Evolutionary conservation across 352 stramenopile species (phyloP).

Genomic region (Phytophthora pistaciae): DNA sequence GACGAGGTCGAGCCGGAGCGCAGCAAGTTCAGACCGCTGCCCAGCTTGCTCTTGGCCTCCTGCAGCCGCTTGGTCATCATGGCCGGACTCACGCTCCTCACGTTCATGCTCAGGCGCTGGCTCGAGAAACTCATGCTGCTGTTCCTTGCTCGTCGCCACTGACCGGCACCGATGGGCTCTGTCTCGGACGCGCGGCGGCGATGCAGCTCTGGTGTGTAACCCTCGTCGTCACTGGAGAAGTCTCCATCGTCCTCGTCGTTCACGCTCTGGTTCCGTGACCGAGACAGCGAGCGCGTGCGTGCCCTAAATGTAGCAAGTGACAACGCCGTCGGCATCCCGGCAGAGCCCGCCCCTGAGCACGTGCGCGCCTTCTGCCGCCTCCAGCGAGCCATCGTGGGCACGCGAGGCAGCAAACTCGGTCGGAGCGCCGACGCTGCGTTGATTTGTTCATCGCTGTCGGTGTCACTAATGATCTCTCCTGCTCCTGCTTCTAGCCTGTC

Average conservation of each 20-base stretch:
- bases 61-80: conserved; percentile 41
- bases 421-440: conserved; percentile 4
- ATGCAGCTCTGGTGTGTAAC: conserved; percentile 45
- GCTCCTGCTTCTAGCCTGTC: conserved; percentile 1
- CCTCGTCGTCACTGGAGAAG: conserved; percentile 73
- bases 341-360: conserved; percentile 42
- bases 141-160: conserved; percentile 40
- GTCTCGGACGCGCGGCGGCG: conserved; percentile 20
- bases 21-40: conserved; percentile 41
- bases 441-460: conserved; percentile 16
- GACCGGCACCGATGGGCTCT: conserved; percentile 21
- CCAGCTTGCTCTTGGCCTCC: conserved; percentile 42
- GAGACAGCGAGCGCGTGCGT: conserved; percentile 42
- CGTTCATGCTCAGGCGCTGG: conserved; percentile 41
- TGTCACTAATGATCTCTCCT: conserved; percentile 15
- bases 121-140: conserved; percentile 38
- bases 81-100: conserved; percentile 32
- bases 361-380: conserved; percentile 52
- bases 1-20: conserved; percentile 58
- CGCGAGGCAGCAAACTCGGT: conserved; percentile 29
- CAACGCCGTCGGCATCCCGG: conserved; percentile 35
- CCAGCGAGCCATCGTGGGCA: conserved; percentile 30
- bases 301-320: conserved; percentile 41
- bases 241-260: conserved; percentile 48
- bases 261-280: conserved; percentile 29